Base-by-base conservation (phyloP, 495 filamentous ascomycete species). In the Amphirosellinia nigrospora region DNA sequence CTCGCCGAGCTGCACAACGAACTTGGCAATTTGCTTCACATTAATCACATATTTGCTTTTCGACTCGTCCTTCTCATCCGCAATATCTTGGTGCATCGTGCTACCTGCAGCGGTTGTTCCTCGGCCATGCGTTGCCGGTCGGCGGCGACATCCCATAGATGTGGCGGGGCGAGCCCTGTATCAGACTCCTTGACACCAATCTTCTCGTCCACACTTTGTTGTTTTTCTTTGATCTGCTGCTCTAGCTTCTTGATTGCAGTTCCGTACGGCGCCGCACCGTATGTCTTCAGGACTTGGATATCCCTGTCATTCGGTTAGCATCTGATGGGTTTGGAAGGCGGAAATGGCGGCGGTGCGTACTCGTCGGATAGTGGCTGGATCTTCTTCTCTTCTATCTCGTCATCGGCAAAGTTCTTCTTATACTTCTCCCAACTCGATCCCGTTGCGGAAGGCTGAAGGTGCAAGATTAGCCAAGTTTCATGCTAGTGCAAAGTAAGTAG, bases 1-100 rank as follows among this genome's bases (percentile, higher is more conserved):
- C 79, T 99, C 96, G 72, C 96, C 96, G 62, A 99, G 89, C 82
- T 98, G 97, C 77, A 99, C 96, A 55, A 99, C 96, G 75, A 99
- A 99, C 83, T 99, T 99, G 79, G 96, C 96, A 71, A 99, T 98
- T 80, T 99, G 96, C 84, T 99, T 99, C 73, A 99, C 96, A 82
- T 98, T 99, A 88, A 99, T 99, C 77, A 99, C 94, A 86, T 99
- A 99, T 90, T 98, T 98, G 88, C 92, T 96, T 89, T 99, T 99
- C 74, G 97, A 93, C 38, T 91, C 83, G 83, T 99, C 94, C 83
- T 97, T 96, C 79, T 97, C 96, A 81, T 97, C 94, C 68, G 92
- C 90, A 70, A 99, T 99, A 80, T 99, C 87, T 99, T 99, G 61
- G 96, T 99, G 86, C 96, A 99, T 72, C 96, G 89, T 72, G 96